These are phyloP conservation scores for Phallus indusiatus DNA, from an alignment of 768 basidiomycete species.

Conservation along the genomic window DNA sequence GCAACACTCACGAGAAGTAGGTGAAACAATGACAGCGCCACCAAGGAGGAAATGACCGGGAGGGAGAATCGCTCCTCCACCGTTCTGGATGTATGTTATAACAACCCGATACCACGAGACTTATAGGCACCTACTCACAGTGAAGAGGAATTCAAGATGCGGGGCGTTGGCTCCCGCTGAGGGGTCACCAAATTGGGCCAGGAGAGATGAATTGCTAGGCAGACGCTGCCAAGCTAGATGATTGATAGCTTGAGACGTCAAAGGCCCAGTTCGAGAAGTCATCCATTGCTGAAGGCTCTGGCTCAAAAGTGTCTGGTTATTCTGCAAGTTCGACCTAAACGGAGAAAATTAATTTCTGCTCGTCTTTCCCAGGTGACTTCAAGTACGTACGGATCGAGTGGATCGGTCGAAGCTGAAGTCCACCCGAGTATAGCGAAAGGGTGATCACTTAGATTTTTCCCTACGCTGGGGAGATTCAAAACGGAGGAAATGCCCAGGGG, in stretches of 20 bases:
- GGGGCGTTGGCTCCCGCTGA: slow-evolving; percentile 24
- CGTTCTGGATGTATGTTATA: no score
- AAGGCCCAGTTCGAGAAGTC: slow-evolving; percentile 20
- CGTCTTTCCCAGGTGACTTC: neutral
- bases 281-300: slow-evolving; percentile 15
- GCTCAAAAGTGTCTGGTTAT: neutral
- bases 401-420: slow-evolving; percentile 11
- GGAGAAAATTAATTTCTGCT: neutral
- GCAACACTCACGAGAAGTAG: slow-evolving; percentile 8
- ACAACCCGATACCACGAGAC: no score
- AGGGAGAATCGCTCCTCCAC: no score
- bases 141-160: slow-evolving; percentile 30
- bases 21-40: slow-evolving; percentile 6
- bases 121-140: slow-evolving; percentile 17
- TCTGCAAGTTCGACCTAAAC: neutral
- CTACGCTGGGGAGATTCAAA: slow-evolving; percentile 27
- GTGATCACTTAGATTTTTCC: slow-evolving; percentile 30
- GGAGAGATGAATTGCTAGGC: slow-evolving; percentile 21
- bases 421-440: slow-evolving; percentile 18
- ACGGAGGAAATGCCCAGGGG: slow-evolving; percentile 20
- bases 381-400: neutral
- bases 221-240: slow-evolving; percentile 23
- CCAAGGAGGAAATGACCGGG: neutral
- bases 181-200: slow-evolving; percentile 24
- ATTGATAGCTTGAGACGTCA: slow-evolving; percentile 17